Evolutionary conservation across 2,329 filamentous ascomycete genomes (phyloP).

Genomic region (Fusarium brachygibbosum): DNA sequence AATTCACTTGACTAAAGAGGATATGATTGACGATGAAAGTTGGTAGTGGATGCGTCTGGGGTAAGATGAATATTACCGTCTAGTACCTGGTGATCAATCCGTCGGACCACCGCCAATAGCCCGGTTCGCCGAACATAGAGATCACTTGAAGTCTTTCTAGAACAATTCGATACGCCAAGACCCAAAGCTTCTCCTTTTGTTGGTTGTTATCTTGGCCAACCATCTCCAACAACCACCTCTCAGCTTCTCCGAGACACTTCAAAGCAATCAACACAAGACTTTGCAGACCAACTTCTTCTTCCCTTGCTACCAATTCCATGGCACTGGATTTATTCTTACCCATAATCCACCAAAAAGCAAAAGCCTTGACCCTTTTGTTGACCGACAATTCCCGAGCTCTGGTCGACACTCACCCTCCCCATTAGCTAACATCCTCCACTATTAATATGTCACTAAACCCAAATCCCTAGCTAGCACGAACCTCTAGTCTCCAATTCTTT

Average conservation of each 20-base stretch:
- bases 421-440: slow-evolving; percentile 6
- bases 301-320: neutral
- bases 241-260: neutral
- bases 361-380: neutral
- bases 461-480: neutral
- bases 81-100: neutral
- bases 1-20: neutral
- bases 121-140: too few relatives aligned
- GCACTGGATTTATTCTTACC: neutral
- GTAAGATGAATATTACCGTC: too few relatives aligned
- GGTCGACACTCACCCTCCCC: slow-evolving; percentile 12
- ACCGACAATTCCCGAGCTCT: slow-evolving; percentile 1
- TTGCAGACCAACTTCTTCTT: neutral
- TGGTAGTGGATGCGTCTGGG: neutral
- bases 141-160: neutral
- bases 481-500: slow-evolving; percentile 10
- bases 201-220: neutral
- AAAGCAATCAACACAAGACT: neutral
- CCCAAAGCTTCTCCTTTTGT: neutral
- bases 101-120: too few relatives aligned
- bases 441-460: neutral
- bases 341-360: neutral
- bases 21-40: neutral
- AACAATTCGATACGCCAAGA: neutral
- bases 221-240: slow-evolving; percentile 1